Evolutionary conservation across 2,329 filamentous ascomycete genomes (phyloP).

Genomic region (Colletotrichum endophyticum): DNA sequence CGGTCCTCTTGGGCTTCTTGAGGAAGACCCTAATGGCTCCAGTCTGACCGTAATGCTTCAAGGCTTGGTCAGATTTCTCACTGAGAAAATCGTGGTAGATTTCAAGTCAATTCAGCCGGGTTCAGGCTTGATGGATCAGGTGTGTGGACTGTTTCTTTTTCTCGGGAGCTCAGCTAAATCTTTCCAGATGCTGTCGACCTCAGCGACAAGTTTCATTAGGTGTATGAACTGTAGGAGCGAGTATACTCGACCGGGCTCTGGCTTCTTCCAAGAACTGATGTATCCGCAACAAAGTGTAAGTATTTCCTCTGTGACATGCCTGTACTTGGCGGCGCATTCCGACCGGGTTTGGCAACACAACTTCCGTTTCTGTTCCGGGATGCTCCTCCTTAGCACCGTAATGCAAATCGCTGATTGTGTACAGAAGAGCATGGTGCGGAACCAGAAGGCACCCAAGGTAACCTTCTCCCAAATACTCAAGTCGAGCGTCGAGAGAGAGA

Average conservation of each 20-base stretch:
- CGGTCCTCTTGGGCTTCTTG: conserved; percentile 77
- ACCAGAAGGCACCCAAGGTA: conserved; percentile 56
- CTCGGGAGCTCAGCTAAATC: conserved; percentile 24
- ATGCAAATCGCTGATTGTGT: conserved; percentile 23
- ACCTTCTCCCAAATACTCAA: conserved; percentile 94
- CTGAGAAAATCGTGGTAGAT: conserved; percentile 81
- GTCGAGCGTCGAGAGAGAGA: conserved; percentile 86
- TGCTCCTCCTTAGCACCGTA: not conserved
- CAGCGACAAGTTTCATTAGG: conserved; percentile 74
- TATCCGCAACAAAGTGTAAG: conserved; percentile 56
- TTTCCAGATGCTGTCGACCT: conserved; percentile 65
- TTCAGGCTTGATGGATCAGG: conserved; percentile 73
- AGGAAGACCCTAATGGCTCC: conserved; percentile 78
- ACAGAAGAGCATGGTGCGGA: conserved; percentile 53
- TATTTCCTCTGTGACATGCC: not conserved
- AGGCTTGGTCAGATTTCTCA: conserved; percentile 81
- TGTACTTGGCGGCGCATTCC: not conserved
- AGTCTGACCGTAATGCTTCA: conserved; percentile 85
- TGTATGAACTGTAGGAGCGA: conserved; percentile 90
- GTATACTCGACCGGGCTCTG: conserved; percentile 78
- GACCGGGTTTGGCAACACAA: not conserved
- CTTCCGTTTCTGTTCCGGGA: not conserved
- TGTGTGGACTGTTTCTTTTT: conserved; percentile 30
- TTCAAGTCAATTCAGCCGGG: conserved; percentile 70
- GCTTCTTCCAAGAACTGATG: conserved; percentile 83